Evolutionary conservation across 2,329 filamentous ascomycete species (phyloP), one percentile per base, ranked within the genome.

Genomic region (Daldinia sp.): DNA sequence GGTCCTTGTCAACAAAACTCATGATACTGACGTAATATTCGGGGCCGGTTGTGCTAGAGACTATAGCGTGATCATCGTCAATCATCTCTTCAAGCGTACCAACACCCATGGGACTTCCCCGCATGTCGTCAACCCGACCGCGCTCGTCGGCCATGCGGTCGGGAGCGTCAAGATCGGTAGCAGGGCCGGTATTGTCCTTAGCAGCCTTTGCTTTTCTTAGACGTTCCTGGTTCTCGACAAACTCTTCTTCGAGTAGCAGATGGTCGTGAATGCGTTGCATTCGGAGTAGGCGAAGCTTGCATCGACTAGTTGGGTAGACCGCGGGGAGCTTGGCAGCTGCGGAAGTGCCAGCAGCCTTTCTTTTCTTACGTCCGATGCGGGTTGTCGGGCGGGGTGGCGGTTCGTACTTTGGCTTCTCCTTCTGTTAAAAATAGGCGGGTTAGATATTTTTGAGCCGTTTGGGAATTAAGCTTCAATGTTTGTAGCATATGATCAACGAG

Each of bases 1-100:
- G 89, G 78, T 99, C 96, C 83, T 99, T 99, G 86, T 99, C 96
- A 73, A 99, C 96, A 77, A 99, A 99, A 62, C 95, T 98, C 96
- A 98, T 98, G 87, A 99, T 99, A 75, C 94, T 98, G 73, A 99
- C 96, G 81, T 98, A 99, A 87, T 97, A 99, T 81, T 99, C 96
- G 0, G 96, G 96, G 0, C 96, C 96, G 6, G 96, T 98, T 0
- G 96, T 97, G 80, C 94, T 97, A 18, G 94, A 98, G 39, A 99
- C 96, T 78, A 99, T 99, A 70, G 96, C 96, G 78, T 99, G 96
- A 83, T 99, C 96, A 80, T 99, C 96, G 78, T 99, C 96, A 78
- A 99, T 99, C 85, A 99, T 92, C 85, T 99, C 96, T 82, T 99
- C 96, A 74, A 99, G 85, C 66, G 96, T 98, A 71, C 96, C 96